Evolutionary conservation across 192 early-diverging fungal species (phyloP).

Genomic region (Dissophora ornata): DNA sequence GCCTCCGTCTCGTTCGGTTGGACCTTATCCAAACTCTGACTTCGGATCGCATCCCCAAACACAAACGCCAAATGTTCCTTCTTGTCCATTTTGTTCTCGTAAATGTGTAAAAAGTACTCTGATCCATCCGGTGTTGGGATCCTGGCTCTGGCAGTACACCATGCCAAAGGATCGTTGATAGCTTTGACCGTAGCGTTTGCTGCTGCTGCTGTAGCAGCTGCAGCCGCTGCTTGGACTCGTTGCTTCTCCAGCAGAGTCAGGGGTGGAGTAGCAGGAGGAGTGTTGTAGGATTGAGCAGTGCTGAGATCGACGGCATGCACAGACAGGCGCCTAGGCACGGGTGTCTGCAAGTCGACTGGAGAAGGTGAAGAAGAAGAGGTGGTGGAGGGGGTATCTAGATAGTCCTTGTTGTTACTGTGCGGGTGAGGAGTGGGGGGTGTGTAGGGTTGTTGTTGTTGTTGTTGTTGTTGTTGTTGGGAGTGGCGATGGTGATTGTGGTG

Average conservation of each 20-base stretch:
- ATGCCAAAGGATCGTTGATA: conserved; percentile 24
- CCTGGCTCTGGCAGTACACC: conserved; percentile 72
- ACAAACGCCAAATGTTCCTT: conserved; percentile 97
- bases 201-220: not conserved
- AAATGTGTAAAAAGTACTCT: conserved; percentile 85
- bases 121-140: conserved; percentile 83
- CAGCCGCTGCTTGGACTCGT: not conserved
- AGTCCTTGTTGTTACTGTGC: not conserved
- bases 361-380: conserved; percentile 5
- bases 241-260: conserved; percentile 4
- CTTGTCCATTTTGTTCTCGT: conserved; percentile 83
- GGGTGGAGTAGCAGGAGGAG: conserved; percentile 47
- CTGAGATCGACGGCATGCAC: conserved; percentile 4
- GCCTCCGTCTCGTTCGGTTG: conserved; percentile 78
- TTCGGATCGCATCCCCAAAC: conserved; percentile 85
- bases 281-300: conserved; percentile 19
- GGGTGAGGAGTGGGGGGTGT: not conserved
- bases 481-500: not conserved
- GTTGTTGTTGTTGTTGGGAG: not conserved
- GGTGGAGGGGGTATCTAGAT: conserved; percentile 21
- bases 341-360: conserved; percentile 20
- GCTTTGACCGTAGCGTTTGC: not conserved
- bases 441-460: conserved; percentile 6
- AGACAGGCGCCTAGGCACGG: conserved; percentile 19
- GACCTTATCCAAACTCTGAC: conserved; percentile 70